Evolutionary conservation across 1,284 basidiomycete species (phyloP).

Genomic region (Stereum hirsutum): DNA sequence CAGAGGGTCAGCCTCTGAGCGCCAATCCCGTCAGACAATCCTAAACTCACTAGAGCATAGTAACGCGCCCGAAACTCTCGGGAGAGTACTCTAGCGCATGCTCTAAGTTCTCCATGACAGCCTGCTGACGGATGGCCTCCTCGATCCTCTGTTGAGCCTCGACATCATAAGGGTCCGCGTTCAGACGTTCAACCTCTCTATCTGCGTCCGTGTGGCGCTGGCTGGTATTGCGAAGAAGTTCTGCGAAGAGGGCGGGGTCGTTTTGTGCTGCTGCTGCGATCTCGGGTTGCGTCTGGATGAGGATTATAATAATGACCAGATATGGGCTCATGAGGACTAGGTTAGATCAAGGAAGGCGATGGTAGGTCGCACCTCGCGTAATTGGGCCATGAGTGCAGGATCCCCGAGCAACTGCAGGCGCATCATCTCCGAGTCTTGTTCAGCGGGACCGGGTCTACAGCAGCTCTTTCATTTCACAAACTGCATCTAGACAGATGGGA

Average conservation of each 20-base stretch:
- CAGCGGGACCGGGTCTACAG: too few relatives aligned
- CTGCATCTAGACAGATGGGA: slow-evolving; percentile 25
- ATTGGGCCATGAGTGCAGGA: slow-evolving; percentile 68
- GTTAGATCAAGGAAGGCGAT: background rate
- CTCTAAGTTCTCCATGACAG: slow-evolving; percentile 85
- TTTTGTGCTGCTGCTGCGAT: slow-evolving; percentile 63
- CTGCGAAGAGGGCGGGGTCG: slow-evolving; percentile 66
- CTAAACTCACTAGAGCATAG: slow-evolving; percentile 84
- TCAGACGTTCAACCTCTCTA: slow-evolving; percentile 60
- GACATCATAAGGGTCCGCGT: slow-evolving; percentile 84
- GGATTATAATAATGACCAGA: background rate
- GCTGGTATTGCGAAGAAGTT: slow-evolving; percentile 60
- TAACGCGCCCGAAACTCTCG: slow-evolving; percentile 89
- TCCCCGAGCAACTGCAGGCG: slow-evolving; percentile 82
- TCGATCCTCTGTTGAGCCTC: slow-evolving; percentile 92
- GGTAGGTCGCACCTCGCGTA: slow-evolving; percentile 48
- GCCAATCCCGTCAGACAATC: slow-evolving; percentile 6
- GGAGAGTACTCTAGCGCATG: slow-evolving; percentile 91
- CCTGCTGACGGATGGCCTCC: slow-evolving; percentile 87
- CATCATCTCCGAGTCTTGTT: slow-evolving; percentile 85
- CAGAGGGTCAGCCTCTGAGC: slow-evolving; percentile 1
- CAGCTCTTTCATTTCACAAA: too few relatives aligned
- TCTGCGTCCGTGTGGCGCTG: slow-evolving; percentile 47
- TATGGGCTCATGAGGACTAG: background rate
- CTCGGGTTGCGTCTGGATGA: slow-evolving; percentile 64